These are phyloP conservation scores for Effrenium voratum DNA, from an alignment of 73 alveolate genomes.

Conservation along the genomic window DNA sequence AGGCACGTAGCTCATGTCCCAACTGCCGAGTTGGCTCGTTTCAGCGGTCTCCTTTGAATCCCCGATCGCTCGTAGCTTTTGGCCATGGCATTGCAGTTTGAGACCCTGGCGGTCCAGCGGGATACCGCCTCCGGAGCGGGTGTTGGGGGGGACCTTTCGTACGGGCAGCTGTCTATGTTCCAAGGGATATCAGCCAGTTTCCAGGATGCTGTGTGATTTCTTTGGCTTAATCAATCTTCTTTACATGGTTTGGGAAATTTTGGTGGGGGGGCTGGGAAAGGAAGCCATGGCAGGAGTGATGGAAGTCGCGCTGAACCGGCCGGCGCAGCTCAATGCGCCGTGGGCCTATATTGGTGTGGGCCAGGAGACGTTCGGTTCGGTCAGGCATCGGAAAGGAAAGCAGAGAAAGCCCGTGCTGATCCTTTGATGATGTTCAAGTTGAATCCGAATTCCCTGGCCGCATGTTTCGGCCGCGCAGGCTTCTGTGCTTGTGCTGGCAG, in stretches of 20 bases:
- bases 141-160: neutral
- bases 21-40: too few relatives aligned
- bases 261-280: neutral
- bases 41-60: too few relatives aligned
- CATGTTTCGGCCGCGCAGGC: too few relatives aligned
- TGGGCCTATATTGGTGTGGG: too few relatives aligned
- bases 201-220: neutral
- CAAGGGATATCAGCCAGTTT: neutral
- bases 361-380: too few relatives aligned
- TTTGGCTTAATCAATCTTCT: neutral
- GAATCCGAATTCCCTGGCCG: too few relatives aligned
- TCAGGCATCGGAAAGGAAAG: too few relatives aligned
- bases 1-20: too few relatives aligned
- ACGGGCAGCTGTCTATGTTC: neutral
- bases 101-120: slow-evolving; percentile 51
- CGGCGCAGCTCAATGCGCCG: slow-evolving; percentile 34
- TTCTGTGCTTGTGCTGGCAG: too few relatives aligned
- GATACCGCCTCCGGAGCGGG: slow-evolving; percentile 5
- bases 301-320: slow-evolving; percentile 50
- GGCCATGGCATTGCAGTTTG: slow-evolving; percentile 24
- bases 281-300: slow-evolving; percentile 6
- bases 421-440: too few relatives aligned
- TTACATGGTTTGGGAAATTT: neutral
- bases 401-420: too few relatives aligned
- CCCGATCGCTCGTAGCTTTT: too few relatives aligned